These are phyloP conservation scores for Saprolegnia parasitica DNA, from an alignment of 352 stramenopile genomes.

Conservation along the genomic window DNA sequence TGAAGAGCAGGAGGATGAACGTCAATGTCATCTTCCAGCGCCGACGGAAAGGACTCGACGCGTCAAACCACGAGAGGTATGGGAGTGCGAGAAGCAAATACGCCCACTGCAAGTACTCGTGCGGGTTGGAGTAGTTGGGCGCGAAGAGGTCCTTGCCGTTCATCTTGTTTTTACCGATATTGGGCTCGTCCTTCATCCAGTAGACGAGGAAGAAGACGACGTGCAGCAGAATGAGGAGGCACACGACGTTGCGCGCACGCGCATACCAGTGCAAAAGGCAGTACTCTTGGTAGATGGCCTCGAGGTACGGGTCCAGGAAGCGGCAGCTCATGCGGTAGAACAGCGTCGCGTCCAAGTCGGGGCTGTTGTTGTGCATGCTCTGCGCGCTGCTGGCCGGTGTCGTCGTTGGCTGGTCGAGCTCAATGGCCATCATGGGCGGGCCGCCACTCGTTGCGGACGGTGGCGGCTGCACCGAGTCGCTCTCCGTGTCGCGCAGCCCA, in stretches of 20 bases:
- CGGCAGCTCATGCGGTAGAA: conserved; percentile 29
- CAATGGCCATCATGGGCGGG: no score
- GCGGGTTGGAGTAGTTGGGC: conserved; percentile 39
- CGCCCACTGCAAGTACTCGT: conserved; percentile 57
- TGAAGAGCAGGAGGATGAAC: conserved; percentile 23
- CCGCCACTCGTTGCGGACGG: background rate
- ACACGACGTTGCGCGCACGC: conserved; percentile 66
- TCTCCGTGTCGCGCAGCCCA: conserved; percentile 1
- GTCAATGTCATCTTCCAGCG: conserved; percentile 25
- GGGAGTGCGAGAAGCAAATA: conserved; percentile 68
- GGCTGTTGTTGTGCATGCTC: background rate
- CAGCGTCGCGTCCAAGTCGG: conserved; percentile 22
- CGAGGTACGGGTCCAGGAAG: conserved; percentile 70
- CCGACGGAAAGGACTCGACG: conserved; percentile 27
- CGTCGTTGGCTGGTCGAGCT: background rate
- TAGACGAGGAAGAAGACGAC: conserved; percentile 63
- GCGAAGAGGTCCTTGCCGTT: conserved; percentile 66
- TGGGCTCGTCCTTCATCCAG: conserved; percentile 40
- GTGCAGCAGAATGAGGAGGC: conserved; percentile 67
- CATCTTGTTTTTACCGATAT: conserved; percentile 29
- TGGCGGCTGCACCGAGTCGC: background rate
- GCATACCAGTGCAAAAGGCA: conserved; percentile 77
- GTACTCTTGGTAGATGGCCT: conserved; percentile 81
- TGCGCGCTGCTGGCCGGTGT: background rate
- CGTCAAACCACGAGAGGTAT: conserved; percentile 33